Percentiles rank a stretch among this genome's conserved stretches.
Evolutionary conservation across 371 early-diverging fungal genomes (phyloP).

Genomic region (Conidiobolus incongruus): DNA sequence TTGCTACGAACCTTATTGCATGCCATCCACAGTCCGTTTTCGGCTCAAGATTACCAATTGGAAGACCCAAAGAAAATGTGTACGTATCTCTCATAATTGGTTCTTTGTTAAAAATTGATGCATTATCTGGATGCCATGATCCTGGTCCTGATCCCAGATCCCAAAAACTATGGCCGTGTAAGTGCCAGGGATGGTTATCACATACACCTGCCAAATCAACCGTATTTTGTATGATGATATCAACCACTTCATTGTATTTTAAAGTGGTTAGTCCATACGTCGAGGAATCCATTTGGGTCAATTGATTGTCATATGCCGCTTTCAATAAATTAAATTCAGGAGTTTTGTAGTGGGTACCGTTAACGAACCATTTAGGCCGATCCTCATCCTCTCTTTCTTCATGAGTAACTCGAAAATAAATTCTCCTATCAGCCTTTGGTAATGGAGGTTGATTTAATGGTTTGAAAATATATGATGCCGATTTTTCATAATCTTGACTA

Average conservation of each 20-base stretch:
- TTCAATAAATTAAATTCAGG: background rate
- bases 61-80: background rate
- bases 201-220: constrained; percentile 1
- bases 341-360: background rate
- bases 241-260: background rate
- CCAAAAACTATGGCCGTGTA: constrained; percentile 4
- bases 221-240: constrained; percentile 4
- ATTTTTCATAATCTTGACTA: background rate
- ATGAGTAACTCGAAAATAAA: background rate
- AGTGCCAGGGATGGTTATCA: constrained; percentile 4
- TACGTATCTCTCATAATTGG: background rate
- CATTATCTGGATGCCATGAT: background rate
- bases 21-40: constrained; percentile 1
- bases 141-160: constrained; percentile 1
- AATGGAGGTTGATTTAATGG: background rate
- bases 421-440: background rate
- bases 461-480: background rate
- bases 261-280: background rate
- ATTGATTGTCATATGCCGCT: background rate
- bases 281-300: background rate
- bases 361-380: background rate
- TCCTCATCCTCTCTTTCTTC: background rate
- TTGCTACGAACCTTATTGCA: constrained; percentile 21
- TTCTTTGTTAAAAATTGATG: background rate
- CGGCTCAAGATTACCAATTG: background rate